Base-by-base conservation (phyloP, 345 rosid species). In the Kandelia obovata region DNA sequence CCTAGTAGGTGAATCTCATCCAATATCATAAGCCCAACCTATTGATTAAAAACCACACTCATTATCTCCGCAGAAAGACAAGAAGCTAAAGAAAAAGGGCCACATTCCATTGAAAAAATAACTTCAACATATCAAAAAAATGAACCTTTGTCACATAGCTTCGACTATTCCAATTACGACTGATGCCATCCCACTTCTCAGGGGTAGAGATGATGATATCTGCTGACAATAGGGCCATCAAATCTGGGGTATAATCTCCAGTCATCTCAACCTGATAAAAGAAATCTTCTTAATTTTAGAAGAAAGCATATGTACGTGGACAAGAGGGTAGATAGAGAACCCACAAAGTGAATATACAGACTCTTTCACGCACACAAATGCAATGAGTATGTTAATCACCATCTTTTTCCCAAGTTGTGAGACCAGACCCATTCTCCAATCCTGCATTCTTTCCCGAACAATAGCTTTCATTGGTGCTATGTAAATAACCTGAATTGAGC, bases 111-210 rank as follows among this genome's bases (percentile, higher is more conserved):
- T 2, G 0, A 61, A 9, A 21, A 78, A 65, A 71, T 61, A 63
- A 75, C 31, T 66, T n/a, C 52, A 58, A 66, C 58, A 63, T 53
- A 71, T 75, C 11, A 74, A 53, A 57, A 20, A 71, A 67, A 71
- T 30, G 13, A 51, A 89, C 98, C 96, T 94, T 94, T 63, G 86
- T 91, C 32, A 94, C 98, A 79, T 94, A 94, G 86, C 92, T 86
- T 79, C 98, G 86, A 79, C 83, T 89, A 69, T 94, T 95, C 98
- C 98, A 94, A 72, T 94, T 94, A 68, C 98, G 98, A 78, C 98
- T 94, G 61, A 94, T 94, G 61, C 98, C 98, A 83, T 94, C 98
- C 98, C 98, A 94, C 80, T 94, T 94, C 76, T 94, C 98, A 63
- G 98, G 98, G 74, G 98, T 94, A 32, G 98, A 88, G 81, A 94